Percentiles rank a stretch among this genome's conserved stretches.
Evolutionary conservation across 208 protist genomes (phyloP).

Genomic region (Trypanosoma mega): DNA sequence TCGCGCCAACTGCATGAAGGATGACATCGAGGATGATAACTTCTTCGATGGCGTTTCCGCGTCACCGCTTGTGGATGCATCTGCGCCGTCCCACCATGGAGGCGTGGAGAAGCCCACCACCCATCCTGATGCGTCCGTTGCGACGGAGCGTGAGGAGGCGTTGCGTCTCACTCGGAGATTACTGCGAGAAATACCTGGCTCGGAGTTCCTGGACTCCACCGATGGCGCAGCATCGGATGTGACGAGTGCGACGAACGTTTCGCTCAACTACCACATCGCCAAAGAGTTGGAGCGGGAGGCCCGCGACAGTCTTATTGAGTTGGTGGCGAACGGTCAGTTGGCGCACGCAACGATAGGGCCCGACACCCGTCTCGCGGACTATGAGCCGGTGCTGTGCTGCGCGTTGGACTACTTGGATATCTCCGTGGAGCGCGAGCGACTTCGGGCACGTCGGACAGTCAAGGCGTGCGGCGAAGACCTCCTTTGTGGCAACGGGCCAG

Average conservation of each 20-base stretch:
- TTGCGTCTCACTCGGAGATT: slow-evolving; percentile 52
- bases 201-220: no score
- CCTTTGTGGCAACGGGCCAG: slow-evolving; percentile 3
- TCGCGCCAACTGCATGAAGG: no score
- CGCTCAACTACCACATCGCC: slow-evolving; percentile 74
- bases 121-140: not conserved
- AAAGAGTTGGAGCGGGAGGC: slow-evolving; percentile 56
- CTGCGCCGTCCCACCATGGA: no score
- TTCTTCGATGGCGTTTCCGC: slow-evolving; percentile 41
- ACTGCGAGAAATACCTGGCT: slow-evolving; percentile 35
- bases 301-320: slow-evolving; percentile 59
- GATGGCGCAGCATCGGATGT: no score
- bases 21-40: slow-evolving; percentile 49
- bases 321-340: slow-evolving; percentile 39
- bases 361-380: slow-evolving; percentile 16
- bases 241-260: slow-evolving; percentile 65
- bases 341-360: not conserved
- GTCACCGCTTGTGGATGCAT: no score
- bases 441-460: slow-evolving; percentile 45
- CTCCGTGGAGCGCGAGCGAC: slow-evolving; percentile 76
- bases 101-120: not conserved
- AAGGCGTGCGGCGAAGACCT: slow-evolving; percentile 23
- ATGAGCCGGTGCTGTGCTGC: slow-evolving; percentile 31
- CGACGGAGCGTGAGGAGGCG: slow-evolving; percentile 41
- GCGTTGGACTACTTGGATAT: slow-evolving; percentile 76